phyloP scores from a whole-genome alignment of 148 eudicot genomes.

The Persicaria maculosa region DNA sequence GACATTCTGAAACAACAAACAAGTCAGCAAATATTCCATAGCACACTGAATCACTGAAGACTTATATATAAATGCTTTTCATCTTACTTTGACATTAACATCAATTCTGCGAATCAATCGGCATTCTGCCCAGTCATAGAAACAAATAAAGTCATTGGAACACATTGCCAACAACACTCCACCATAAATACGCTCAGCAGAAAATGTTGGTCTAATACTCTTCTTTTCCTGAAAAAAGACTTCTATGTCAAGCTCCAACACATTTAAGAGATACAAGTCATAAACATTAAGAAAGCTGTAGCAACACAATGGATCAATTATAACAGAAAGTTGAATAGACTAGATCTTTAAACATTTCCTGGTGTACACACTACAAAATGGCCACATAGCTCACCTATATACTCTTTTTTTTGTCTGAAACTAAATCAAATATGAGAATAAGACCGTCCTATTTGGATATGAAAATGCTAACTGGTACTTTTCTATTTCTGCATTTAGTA shows the following conservation, averaged over 20 bases:
- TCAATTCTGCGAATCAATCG: conserved; percentile 88
- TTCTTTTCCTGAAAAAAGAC: conserved; percentile 71
- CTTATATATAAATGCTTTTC: conserved; percentile 11
- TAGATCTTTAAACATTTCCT: background rate
- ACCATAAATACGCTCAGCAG: conserved; percentile 90
- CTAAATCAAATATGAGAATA: background rate
- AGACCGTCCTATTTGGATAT: background rate
- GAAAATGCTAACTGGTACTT: background rate
- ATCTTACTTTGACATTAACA: conserved; percentile 83
- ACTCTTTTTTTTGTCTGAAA: background rate
- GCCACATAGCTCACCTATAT: background rate
- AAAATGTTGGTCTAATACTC: conserved; percentile 87
- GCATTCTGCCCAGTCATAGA: conserved; percentile 98
- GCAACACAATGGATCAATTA: background rate
- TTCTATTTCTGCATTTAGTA: background rate
- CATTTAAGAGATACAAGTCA: conserved; percentile 10
- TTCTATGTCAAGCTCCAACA: conserved; percentile 10
- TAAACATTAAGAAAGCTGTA: conserved; percentile 1
- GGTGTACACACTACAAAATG: background rate
- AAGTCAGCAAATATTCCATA: conserved; percentile 11
- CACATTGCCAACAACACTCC: conserved; percentile 91
- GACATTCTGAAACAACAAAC: conserved; percentile 51
- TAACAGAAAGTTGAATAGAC: background rate
- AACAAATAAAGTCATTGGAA: conserved; percentile 94
- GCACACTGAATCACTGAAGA: background rate